Base-by-base conservation (phyloP, 1,284 basidiomycete genomes). In the Mycosarcoma maydis region DNA sequence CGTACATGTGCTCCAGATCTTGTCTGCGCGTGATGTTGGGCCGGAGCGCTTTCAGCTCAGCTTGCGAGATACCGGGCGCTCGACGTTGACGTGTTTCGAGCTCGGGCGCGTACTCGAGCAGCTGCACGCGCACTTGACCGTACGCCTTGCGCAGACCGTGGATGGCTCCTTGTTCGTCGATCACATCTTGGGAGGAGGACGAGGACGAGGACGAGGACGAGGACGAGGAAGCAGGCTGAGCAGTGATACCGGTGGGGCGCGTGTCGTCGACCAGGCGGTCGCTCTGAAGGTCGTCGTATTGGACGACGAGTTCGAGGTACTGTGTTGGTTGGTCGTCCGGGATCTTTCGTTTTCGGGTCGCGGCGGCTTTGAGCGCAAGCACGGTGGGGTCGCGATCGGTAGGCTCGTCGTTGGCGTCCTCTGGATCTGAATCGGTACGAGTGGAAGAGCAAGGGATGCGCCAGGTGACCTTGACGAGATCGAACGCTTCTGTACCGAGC, bases 391-490 rank as follows among this genome's bases (percentile, higher is more conserved):
- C 10, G 54, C n/a, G 49, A 29, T 62, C 55, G 10, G 48, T 16
- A 5, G 47, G 16, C 3, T 51, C 53, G 5, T 39, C 49, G 0
- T 48, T 57, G 13, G 20, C 39, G 11, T 41, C 36, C 6, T 48
- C 40, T 40, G 26, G 32, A 1, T 32, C 17, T 10, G 30, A 20
- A 7, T 20, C 42, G 39, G 44, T 27, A 23, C 7, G 16, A 13
- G 54, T n/a, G 3, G 24, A 17, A n/a, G 54, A 14, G 6, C 41
- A 43, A 6, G 71, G 71, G 16, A 73, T 39, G 34, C 43, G 55
- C 71, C 71, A 73, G 16, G 58, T 65, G 33, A 73, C 37, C 24
- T 61, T 61, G 57, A 73, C 44, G 32, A 66, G 47, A 41, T 64
- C 66, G 23, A 71, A 70, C 3, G 67, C 60, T 42, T 69, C 71